These are phyloP conservation scores for Chlamydomonas sphaeroides DNA, from an alignment of 139 green algal species.

Conservation along the genomic window DNA sequence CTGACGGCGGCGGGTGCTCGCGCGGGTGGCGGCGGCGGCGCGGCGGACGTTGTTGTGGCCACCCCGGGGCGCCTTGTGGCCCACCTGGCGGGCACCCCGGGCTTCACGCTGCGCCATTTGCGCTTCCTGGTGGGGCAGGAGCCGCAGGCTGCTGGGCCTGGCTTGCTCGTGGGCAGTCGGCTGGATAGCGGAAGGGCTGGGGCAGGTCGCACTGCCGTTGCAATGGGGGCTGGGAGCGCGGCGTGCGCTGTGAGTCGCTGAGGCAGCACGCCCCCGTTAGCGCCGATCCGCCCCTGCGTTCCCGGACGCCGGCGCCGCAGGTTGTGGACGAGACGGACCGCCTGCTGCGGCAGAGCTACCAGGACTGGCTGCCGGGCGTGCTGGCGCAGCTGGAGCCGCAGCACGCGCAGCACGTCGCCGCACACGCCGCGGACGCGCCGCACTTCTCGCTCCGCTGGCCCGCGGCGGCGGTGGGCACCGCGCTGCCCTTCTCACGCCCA, in stretches of 20 bases:
- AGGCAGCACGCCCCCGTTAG: no score
- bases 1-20: not conserved
- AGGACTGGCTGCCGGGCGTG: slow-evolving; percentile 91
- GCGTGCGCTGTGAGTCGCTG: no score
- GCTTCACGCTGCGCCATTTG: slow-evolving; percentile 65
- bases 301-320: no score
- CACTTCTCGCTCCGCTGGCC: slow-evolving; percentile 14
- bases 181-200: no score
- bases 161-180: no score
- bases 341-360: slow-evolving; percentile 93
- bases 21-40: not conserved
- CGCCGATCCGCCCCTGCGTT: no score
- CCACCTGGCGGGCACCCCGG: slow-evolving; percentile 69
- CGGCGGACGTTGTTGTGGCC: slow-evolving; percentile 66
- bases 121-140: slow-evolving; percentile 68
- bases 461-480: not conserved
- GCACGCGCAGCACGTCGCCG: not conserved
- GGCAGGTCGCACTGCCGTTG: no score
- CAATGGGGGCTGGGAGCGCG: no score
- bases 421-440: not conserved
- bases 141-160: no score
- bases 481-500: not conserved
- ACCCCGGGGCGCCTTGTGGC: slow-evolving; percentile 85
- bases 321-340: slow-evolving; percentile 94
- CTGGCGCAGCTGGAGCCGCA: slow-evolving; percentile 41